Evolutionary conservation across 2,329 filamentous ascomycete genomes (phyloP), one percentile per base, ranked within the genome.

Genomic region (Trichoderma oligosporum): DNA sequence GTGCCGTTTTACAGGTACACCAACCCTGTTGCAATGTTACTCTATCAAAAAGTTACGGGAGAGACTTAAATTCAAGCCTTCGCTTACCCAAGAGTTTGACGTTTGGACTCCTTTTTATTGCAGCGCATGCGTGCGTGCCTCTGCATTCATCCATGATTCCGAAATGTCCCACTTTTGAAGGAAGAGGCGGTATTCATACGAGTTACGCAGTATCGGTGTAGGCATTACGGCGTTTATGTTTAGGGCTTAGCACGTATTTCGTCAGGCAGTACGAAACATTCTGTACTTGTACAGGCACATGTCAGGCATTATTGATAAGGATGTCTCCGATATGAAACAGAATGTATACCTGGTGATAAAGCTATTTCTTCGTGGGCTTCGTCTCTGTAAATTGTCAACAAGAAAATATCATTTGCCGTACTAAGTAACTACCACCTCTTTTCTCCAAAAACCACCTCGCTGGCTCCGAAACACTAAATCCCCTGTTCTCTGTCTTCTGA

Each of bases 291-390:
- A 20, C 14, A 35, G 11, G 41, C 51, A 55, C 41, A 45, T 55
- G 51, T 55, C 51, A 55, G 41, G 51, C 51, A 55, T 36, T 41
- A 55, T 46, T n/a, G 51, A 46, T 38, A 46, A 55, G 51, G 51
- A n/a, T n/a, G 51, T 36, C 31, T 38, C 29, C 29, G 27, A 36
- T 27, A 18, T 14, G 22, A 35, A 20, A 31, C 16, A 22, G 9
- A 24, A 11, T 18, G 35, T n/a, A n/a, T n/a, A n/a, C n/a, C n/a
- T n/a, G n/a, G n/a, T n/a, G n/a, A n/a, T n/a, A n/a, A n/a, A n/a
- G n/a, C n/a, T n/a, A n/a, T n/a, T n/a, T n/a, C n/a, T n/a, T n/a
- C n/a, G n/a, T n/a, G n/a, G n/a, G n/a, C n/a, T n/a, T n/a, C n/a
- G n/a, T n/a, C n/a, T n/a, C n/a, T n/a, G n/a, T n/a, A n/a, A n/a